phyloP scores from a whole-genome alignment of 2,329 filamentous ascomycete genomes.

The Penicillium freii region DNA sequence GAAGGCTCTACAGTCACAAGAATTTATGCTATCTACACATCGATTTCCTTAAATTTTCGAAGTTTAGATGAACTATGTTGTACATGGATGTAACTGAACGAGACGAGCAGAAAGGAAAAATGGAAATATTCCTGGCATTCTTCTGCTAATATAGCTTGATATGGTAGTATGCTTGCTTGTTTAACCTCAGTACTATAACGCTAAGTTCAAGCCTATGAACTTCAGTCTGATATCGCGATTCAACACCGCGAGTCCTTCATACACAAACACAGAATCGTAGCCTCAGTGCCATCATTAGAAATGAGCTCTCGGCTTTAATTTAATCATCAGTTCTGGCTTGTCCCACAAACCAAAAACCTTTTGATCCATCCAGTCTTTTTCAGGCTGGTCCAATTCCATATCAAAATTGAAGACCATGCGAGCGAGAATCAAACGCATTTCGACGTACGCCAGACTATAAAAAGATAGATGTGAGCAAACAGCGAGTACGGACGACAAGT shows the following conservation, averaged over 20 bases:
- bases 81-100: neutral
- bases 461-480: neutral
- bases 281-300: neutral
- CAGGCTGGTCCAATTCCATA: slow-evolving; percentile 13
- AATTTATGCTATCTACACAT: too few species aligned
- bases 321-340: slow-evolving; percentile 12
- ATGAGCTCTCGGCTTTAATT: neutral
- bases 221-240: neutral
- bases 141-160: neutral
- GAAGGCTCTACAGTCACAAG: too few species aligned
- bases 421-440: slow-evolving; percentile 19
- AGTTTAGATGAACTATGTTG: too few species aligned
- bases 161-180: neutral
- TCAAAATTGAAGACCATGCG: slow-evolving; percentile 19
- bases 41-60: too few species aligned
- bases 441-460: slow-evolving; percentile 16
- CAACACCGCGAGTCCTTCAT: neutral
- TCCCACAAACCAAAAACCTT: slow-evolving; percentile 8
- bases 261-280: neutral
- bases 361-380: slow-evolving; percentile 12
- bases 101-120: neutral
- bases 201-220: neutral
- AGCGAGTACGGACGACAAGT: accelerated
- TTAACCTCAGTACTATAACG: neutral
- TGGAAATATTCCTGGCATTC: neutral